Conservation (phyloP, 1,284 basidiomycete genomes). For the Naganishia cerealis region DNA sequence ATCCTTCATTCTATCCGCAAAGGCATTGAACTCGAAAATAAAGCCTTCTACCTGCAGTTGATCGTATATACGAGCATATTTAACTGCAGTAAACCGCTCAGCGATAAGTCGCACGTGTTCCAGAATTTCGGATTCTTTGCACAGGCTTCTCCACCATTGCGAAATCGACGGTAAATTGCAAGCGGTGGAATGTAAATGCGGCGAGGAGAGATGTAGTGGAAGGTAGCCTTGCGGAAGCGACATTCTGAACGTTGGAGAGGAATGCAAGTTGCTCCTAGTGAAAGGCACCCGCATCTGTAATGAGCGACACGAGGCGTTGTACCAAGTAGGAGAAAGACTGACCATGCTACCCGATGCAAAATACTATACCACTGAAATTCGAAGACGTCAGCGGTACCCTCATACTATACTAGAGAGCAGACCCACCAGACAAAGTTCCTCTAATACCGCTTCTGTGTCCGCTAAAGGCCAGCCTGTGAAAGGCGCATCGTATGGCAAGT, state of each 20-base stretch:
- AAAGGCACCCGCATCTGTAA: neutral
- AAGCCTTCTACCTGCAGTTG: slow-evolving; percentile 11
- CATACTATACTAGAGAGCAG: too few relatives aligned
- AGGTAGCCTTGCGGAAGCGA: slow-evolving; percentile 8
- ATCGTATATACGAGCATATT: slow-evolving; percentile 19
- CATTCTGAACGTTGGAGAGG: slow-evolving; percentile 6
- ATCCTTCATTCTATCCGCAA: neutral
- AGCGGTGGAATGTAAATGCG: slow-evolving; percentile 1
- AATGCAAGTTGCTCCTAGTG: slow-evolving; percentile 14
- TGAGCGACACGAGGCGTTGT: neutral
- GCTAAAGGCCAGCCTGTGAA: neutral
- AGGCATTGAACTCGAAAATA: slow-evolving; percentile 6
- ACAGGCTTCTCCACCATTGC: slow-evolving; percentile 13
- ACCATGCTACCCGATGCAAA: slow-evolving; percentile 14
- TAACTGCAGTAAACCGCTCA: slow-evolving; percentile 3
- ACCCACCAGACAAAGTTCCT: slow-evolving; percentile 17
- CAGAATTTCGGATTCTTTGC: slow-evolving; percentile 9
- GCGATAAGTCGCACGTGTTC: neutral
- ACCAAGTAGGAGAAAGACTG: neutral
- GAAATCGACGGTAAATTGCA: slow-evolving; percentile 15
- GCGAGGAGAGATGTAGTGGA: neutral
- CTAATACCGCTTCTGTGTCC: neutral
- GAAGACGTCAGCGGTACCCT: neutral
- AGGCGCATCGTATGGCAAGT: neutral
- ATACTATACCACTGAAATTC: slow-evolving; percentile 6